Evolutionary conservation across 495 filamentous ascomycete genomes (phyloP), one percentile per base, ranked within the genome.

Genomic region (Podospora comata): DNA sequence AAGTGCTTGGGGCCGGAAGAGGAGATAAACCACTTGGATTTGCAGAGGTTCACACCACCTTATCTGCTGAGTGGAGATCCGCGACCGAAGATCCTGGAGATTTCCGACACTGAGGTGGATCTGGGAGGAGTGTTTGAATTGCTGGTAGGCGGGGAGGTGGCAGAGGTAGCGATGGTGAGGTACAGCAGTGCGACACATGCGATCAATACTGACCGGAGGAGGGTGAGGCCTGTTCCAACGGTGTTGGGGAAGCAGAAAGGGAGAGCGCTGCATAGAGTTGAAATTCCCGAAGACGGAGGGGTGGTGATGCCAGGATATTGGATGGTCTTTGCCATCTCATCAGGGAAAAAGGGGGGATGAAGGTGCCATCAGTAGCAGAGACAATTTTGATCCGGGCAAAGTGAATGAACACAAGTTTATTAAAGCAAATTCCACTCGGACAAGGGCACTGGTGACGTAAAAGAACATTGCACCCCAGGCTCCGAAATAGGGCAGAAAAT

Each of bases 11-110:
- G 61, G 9, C 26, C 18, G 6, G 64, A 66, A 7, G 48, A 32
- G 19, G 54, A 39, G 18, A 79, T 78, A 53, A 88, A 89, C 67
- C 87, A 89, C 72, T 82, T 80, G 62, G 86, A 89, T 67, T 81
- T 74, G 2, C 83, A 89, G 71, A 79, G 88, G 64, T 89, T 18
- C 19, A 56, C 11, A 56, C 54, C 54, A 4, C 5, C 54, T 16
- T 56, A 56, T 15, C 54, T 56, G 4, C 19, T 56, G 15, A 13
- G 16, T 56, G 16, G 16, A 13, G 54, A 56, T 20, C 16, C 54
- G 11, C 5, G 54, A 13, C 54, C 54, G 1, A 56, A 56, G 54
- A 56, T 56, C 15, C 16, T 56, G 19, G 54, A 56, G 54, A 20
- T 56, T 56, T 56, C 54, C 54, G 15, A 56, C 11, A 56, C 54